These are phyloP conservation scores for Argentina anserina DNA, from an alignment of 306 rosid species.

Conservation along the genomic window DNA sequence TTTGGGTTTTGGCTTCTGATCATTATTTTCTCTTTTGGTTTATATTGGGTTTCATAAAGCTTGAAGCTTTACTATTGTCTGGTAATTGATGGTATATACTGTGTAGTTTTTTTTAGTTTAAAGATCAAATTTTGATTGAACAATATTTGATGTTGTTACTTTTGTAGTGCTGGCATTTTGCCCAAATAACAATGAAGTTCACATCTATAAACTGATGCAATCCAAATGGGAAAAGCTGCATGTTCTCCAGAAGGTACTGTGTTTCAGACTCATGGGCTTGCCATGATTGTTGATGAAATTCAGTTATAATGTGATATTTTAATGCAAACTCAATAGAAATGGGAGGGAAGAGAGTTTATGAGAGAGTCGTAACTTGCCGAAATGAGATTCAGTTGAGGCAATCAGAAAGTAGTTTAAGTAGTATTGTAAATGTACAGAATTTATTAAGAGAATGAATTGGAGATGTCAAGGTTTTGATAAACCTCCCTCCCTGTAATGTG, in stretches of 20 bases:
- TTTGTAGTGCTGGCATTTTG: slow-evolving; percentile 87
- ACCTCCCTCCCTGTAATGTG: background rate
- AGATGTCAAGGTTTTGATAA: background rate
- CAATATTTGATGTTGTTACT: background rate
- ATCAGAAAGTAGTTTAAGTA: background rate
- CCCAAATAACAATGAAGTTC: slow-evolving; percentile 90
- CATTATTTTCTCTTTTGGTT: background rate
- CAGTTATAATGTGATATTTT: background rate
- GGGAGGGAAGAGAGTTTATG: background rate
- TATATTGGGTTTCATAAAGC: background rate
- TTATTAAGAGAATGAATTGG: background rate
- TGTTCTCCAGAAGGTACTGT: slow-evolving; percentile 85
- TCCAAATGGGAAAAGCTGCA: slow-evolving; percentile 94
- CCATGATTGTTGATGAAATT: background rate
- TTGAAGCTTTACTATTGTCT: background rate
- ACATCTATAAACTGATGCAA: slow-evolving; percentile 68
- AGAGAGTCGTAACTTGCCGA: background rate
- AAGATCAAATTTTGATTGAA: background rate
- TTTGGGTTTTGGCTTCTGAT: background rate
- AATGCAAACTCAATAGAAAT: background rate
- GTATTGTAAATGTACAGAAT: background rate
- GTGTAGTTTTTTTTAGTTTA: background rate
- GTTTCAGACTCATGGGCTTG: background rate
- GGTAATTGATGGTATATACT: background rate
- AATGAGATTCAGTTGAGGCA: background rate